These are phyloP conservation scores for Cunninghamia lanceolata DNA, from an alignment of 75 land plant species.

Conservation along the genomic window DNA sequence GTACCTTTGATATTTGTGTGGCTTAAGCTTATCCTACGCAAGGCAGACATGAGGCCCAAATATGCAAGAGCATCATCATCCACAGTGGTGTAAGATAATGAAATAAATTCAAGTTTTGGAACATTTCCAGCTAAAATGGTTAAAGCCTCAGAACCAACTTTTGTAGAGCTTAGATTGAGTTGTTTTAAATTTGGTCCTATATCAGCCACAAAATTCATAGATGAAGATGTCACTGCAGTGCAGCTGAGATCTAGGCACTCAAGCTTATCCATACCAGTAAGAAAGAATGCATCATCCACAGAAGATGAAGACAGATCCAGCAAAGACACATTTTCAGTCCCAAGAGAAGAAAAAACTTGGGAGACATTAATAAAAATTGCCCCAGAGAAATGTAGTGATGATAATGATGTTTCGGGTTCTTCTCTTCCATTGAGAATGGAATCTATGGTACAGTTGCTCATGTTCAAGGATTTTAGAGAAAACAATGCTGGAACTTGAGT, in stretches of 20 bases:
- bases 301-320: constrained; percentile 61
- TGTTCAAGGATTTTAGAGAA: constrained; percentile 57
- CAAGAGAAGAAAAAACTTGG: constrained; percentile 34
- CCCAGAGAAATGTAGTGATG: constrained; percentile 58
- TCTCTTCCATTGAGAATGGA: constrained; percentile 39
- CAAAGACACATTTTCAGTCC: constrained; percentile 19
- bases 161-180: constrained; percentile 68
- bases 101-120: constrained; percentile 59
- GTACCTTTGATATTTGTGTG: constrained; percentile 76
- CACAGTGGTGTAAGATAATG: constrained; percentile 58
- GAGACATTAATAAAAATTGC: constrained; percentile 34
- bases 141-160: constrained; percentile 61
- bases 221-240: constrained; percentile 37
- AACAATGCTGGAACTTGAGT: constrained; percentile 55
- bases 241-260: constrained; percentile 64
- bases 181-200: constrained; percentile 57
- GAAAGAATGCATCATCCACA: constrained; percentile 31
- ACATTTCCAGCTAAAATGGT: constrained; percentile 57
- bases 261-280: constrained; percentile 41
- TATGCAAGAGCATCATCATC: constrained; percentile 65
- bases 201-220: constrained; percentile 34
- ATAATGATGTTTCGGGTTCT: constrained; percentile 23
- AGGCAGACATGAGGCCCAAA: constrained; percentile 53
- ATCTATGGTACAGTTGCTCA: constrained; percentile 74
- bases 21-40: constrained; percentile 58